Evolutionary conservation across 768 basidiomycete species (phyloP), one percentile per base, ranked within the genome.

Genomic region (Calocera cornea): DNA sequence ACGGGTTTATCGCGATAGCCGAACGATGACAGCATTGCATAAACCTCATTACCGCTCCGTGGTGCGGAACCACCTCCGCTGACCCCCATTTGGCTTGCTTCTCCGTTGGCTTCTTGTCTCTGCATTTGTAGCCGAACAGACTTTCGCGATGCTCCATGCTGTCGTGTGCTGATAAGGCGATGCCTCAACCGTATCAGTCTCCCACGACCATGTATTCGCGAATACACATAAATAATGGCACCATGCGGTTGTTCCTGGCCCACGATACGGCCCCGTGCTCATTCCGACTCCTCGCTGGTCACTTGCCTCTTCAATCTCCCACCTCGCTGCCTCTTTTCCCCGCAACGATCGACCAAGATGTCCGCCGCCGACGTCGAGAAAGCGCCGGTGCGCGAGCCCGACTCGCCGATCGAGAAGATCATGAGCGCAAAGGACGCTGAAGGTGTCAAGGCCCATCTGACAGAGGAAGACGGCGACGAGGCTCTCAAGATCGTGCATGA

Each of bases 361-460:
- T 67, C 41, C 64, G 73, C 24, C 69, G 70, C 22, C 49, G 70
- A 44, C 70, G 73, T 34, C 69, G 73, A 38, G 65, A 71, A 64
- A 66, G 64, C 1, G 24, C 71, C 0, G 60, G 67, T 10, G 34
- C 64, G 12, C 47, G 67, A n/a, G 63, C 44, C 0, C 68, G 70
- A 5, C 44, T 47, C 44, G 44, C 44, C 44, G 8, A 17, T 47
- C 44, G 54, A 60, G 54, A 60, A 60, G 54, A 31, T 22, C 7
- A 60, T 60, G 54, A 60, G 54, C 27, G 54, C 27, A 14, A 60
- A 60, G 54, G 54, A 31, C 22, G 27, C 31, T 10, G 54, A 27
- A 16, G 54, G 36, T 14, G 14, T 60, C 31, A 11, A 33, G 22
- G 54, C 54, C 16, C 54, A 60, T 27, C 5, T 60, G 54, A 60